Base-by-base conservation (phyloP, 768 basidiomycete genomes). In the Gloeophyllum trabeum region DNA sequence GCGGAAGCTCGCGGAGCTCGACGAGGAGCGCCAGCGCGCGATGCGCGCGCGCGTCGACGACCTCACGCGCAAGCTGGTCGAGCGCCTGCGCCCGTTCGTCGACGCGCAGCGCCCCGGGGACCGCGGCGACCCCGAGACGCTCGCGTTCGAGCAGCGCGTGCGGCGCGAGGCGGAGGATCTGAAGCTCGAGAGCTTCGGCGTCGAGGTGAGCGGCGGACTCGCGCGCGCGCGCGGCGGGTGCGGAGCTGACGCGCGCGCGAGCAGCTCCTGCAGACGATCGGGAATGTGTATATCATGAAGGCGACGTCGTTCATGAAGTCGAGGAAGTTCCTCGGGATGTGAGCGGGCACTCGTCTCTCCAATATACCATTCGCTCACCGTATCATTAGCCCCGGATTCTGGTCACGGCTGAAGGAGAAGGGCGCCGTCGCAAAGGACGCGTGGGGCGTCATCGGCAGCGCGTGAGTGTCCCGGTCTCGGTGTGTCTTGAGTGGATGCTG, bases 101-200 rank as follows among this genome's bases (percentile, higher is more conserved):
- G 85, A 92, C 51, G 92, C 93, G 35, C 79, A 86, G 59, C 66
- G 75, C 39, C 91, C 91, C 2, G 87, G 86, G 7, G 80, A 69
- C 2, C 74, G 72, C 56, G 81, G 76, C 40, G 96, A 98, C 52
- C 66, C 80, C 0, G 96, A 98, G 67, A 90, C 88, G 7, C 61
- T 60, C 39, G 68, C 71, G 13, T 99, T 91, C 54, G 81, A 87
- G 59, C 68, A 70, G 41, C 78, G 70, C 59, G 86, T 94, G 58
- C 70, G 62, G 53, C 65, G 74, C 22, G 96, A 99, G 60, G 89
- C 87, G 1, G 91, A 94, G 43, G 96, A 99, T 63, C 57, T 99
- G 51, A 97, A 97, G 66, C 62, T 97, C 41, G 94, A 99, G 67
- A 92, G 88, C 50, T 99, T 99, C 60, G 96, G 96, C 38, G 81